Evolutionary conservation across 2,329 filamentous ascomycete genomes (phyloP).

Genomic region (Didymella arachidicola): DNA sequence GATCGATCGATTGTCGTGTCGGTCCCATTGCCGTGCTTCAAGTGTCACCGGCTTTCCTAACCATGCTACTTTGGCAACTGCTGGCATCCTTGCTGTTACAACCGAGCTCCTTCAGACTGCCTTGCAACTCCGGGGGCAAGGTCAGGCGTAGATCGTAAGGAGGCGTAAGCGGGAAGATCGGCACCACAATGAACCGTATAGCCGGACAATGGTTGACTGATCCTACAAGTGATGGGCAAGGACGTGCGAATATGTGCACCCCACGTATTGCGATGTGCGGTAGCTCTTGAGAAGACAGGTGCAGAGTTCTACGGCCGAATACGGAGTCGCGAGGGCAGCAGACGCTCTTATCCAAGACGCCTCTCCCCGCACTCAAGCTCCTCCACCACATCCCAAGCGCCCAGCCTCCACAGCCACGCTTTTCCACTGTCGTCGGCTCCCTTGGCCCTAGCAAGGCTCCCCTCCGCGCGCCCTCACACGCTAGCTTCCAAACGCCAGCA

Average conservation of each 20-base stretch:
- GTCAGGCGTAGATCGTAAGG: constrained; percentile 4
- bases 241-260: neutral
- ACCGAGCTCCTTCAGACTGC: constrained; percentile 5
- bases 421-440: constrained; percentile 8
- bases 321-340: neutral
- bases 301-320: constrained; percentile 9
- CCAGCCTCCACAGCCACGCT: constrained; percentile 23
- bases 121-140: constrained; percentile 6
- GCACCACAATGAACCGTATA: constrained; percentile 12
- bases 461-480: constrained; percentile 6
- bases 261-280: constrained; percentile 2
- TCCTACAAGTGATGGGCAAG: constrained; percentile 8
- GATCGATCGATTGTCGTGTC: constrained; percentile 21
- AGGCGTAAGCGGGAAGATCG: constrained; percentile 15
- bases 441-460: constrained; percentile 15
- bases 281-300: neutral
- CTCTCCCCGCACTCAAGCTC: constrained; percentile 14
- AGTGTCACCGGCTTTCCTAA: constrained; percentile 2
- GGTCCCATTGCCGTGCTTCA: constrained; percentile 15
- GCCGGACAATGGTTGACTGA: constrained; percentile 3
- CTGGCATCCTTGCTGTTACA: constrained; percentile 19
- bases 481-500: constrained; percentile 9
- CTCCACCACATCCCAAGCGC: constrained; percentile 11
- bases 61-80: constrained; percentile 6
- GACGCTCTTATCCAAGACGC: constrained; percentile 16